Conservation (phyloP, 192 early-diverging fungal genomes). For the Gamsiella multidivaricata region DNA sequence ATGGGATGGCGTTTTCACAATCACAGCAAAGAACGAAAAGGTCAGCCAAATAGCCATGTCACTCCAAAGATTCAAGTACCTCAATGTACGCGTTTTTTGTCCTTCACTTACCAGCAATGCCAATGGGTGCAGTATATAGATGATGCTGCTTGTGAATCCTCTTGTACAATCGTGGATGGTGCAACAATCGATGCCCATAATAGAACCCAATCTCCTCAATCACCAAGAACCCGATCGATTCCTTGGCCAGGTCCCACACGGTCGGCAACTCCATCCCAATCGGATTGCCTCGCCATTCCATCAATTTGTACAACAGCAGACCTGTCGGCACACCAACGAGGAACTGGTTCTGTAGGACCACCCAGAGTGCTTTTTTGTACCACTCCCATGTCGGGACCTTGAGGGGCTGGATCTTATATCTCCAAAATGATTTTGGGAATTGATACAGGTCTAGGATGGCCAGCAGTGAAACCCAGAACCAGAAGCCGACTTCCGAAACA, state of each 20-base stretch:
- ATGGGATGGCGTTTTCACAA: too few species aligned
- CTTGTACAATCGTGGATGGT: constrained; percentile 77
- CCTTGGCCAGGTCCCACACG: constrained; percentile 57
- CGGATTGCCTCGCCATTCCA: constrained; percentile 72
- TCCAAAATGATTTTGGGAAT: constrained; percentile 57
- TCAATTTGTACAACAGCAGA: constrained; percentile 69
- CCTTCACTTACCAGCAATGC: constrained; percentile 67
- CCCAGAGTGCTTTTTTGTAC: constrained; percentile 68
- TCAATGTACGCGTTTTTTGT: not conserved
- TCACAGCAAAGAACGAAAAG: not conserved
- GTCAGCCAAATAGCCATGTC: not conserved
- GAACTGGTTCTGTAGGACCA: constrained; percentile 72
- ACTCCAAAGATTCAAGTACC: not conserved
- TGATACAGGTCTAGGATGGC: constrained; percentile 44
- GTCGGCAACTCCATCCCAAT: constrained; percentile 75
- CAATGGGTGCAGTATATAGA: constrained; percentile 79
- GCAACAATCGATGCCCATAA: constrained; percentile 76
- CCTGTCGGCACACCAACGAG: constrained; percentile 77
- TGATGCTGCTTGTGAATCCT: constrained; percentile 85
- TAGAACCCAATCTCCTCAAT: constrained; percentile 81
- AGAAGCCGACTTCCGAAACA: constrained; percentile 38
- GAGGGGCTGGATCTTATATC: constrained; percentile 80
- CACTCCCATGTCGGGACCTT: constrained; percentile 62
- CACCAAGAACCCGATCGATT: constrained; percentile 68
- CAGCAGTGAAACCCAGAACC: constrained; percentile 49